Base-by-base conservation (phyloP, 495 filamentous ascomycete genomes). In the Hyphodiscus hymeniophilus region DNA sequence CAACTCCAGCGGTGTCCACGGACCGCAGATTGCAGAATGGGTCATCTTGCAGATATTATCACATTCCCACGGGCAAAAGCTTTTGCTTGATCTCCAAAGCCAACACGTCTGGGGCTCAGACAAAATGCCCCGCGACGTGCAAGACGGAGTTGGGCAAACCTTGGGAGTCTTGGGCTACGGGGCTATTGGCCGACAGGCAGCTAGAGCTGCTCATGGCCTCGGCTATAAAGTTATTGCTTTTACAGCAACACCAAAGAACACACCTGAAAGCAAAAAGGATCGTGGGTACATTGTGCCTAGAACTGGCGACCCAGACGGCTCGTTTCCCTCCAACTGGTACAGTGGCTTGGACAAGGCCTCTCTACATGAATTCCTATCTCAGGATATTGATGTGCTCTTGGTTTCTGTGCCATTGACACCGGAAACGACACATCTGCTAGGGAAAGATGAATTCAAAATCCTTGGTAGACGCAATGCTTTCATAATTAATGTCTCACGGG, bases 11-110 rank as follows among this genome's bases (percentile, higher is more conserved):
- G 87, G 86, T n/a, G 75, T 90, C 42, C 84, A 88, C 55, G 82
- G 83, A 62, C 86, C 88, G 0, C 85, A 89, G 45, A 94, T 92
- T 50, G 71, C 85, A 0, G 87, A 94, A 68, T 92, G 84, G 83
- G 63, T 78, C 39, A 63, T 82, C 42, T 48, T 50, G 47, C 74
- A 68, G 0, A 72, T 68, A 47, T 62, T 76, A 5, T 60, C 66
- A 16, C 65, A 65, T 49, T 63, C 69, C 50, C 71, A 73, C 41
- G 56, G 55, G 16, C 58, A 66, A 68, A 56, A 51, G 64, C 60
- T 15, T 18, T 34, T 35, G 10, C 56, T 72, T 30, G 68, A 77
- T 8, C 47, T 65, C 32, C 71, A 76, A 59, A 72, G 70, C 43
- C 48, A 66, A 40, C 64, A 61, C 17, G 60, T 60, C 32, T 84